Percentiles rank a stretch among this genome's conserved stretches.
Conservation (phyloP, 2,329 filamentous ascomycete genomes). For the Aureobasidium sp. region DNA sequence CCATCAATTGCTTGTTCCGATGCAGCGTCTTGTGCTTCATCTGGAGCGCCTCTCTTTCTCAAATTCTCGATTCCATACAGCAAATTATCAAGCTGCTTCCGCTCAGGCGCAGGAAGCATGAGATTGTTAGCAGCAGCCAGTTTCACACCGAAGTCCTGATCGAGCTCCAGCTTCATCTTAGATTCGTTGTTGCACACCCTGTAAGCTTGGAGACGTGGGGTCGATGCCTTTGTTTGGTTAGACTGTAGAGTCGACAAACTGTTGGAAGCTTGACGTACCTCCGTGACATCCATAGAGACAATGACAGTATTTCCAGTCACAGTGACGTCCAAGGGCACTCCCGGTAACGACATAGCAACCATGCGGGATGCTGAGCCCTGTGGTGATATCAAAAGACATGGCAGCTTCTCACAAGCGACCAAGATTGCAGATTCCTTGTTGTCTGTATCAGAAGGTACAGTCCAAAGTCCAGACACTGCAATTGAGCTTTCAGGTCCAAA, state of each 20-base stretch:
- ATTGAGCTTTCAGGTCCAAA: constrained; percentile 17
- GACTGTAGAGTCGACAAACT: neutral
- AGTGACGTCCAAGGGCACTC: constrained; percentile 53
- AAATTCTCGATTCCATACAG: constrained; percentile 41
- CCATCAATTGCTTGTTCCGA: neutral
- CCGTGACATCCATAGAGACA: constrained; percentile 10
- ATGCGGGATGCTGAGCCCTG: neutral
- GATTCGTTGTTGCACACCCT: neutral
- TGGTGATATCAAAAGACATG: constrained; percentile 56
- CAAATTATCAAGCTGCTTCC: constrained; percentile 33
- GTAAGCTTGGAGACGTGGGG: constrained; percentile 2
- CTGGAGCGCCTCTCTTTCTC: constrained; percentile 34
- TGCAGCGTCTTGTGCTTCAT: constrained; percentile 8
- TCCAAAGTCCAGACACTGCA: constrained; percentile 46
- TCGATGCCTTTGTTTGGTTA: neutral
- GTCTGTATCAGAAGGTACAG: constrained; percentile 14
- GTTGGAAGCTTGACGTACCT: neutral
- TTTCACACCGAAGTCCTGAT: constrained; percentile 13
- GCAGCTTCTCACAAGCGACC: constrained; percentile 36
- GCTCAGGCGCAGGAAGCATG: constrained; percentile 20
- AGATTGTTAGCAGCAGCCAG: constrained; percentile 12
- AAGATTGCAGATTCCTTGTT: constrained; percentile 21
- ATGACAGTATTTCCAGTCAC: constrained; percentile 22
- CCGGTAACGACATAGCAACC: constrained; percentile 17
- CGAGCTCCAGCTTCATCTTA: neutral